Evolutionary conservation across 257 asterid genomes (phyloP).

Genomic region (Petunia secreta): DNA sequence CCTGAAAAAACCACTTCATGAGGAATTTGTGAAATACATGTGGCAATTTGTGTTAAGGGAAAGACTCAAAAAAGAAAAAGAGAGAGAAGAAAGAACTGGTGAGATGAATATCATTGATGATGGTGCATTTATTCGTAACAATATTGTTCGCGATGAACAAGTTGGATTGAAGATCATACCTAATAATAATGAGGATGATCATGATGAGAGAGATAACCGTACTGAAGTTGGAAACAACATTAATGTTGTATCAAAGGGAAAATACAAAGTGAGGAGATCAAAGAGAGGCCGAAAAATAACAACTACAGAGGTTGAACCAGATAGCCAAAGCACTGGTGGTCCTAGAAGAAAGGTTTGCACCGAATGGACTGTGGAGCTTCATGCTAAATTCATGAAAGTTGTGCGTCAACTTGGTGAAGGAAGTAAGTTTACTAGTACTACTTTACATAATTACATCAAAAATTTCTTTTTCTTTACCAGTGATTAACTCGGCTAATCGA

Average conservation of each 20-base stretch:
- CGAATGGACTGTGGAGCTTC: slow-evolving; percentile 36
- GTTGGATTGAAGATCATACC: not conserved
- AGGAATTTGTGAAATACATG: not conserved
- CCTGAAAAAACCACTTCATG: not conserved
- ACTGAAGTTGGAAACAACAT: no score
- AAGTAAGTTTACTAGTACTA: slow-evolving; percentile 26
- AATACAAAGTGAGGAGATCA: not conserved
- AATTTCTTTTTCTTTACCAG: not conserved
- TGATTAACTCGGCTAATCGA: not conserved
- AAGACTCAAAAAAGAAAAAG: not conserved
- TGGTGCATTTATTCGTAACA: no score
- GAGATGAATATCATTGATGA: not conserved
- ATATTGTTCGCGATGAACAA: not conserved
- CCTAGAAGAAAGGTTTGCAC: not conserved
- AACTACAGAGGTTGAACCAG: not conserved
- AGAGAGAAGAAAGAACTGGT: not conserved
- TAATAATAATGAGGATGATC: not conserved
- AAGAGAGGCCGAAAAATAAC: not conserved
- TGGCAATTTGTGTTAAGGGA: slow-evolving; percentile 14
- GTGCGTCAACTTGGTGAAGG: slow-evolving; percentile 36
- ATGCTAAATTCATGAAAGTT: slow-evolving; percentile 30
- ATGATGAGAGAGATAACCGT: not conserved
- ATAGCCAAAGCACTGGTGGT: not conserved
- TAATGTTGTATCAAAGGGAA: not conserved
- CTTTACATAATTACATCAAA: not conserved